Evolutionary conservation across 1,284 basidiomycete species (phyloP), one percentile per base, ranked within the genome.

Genomic region (Grifola frondosa): DNA sequence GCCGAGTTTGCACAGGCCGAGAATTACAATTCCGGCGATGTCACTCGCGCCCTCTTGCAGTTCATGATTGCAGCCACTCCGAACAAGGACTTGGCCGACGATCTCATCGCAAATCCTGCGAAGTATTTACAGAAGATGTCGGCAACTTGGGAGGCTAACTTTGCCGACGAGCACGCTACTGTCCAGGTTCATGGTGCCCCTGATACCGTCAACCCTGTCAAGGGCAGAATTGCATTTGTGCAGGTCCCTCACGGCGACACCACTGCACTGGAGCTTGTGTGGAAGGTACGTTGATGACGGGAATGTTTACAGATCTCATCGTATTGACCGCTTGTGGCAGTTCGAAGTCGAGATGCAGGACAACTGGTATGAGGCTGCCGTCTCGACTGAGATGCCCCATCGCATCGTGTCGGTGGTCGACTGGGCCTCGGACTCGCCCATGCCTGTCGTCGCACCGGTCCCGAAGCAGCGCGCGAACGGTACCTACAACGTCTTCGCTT

Each of bases 331-430:
- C 1, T 12, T 10, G 5, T 49, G 7, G n/a, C 48, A 86, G 81
- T 84, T 88, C 49, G 85, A 88, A 58, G 84, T 89, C n/a, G 87
- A 90, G 71, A 87, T 91, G 88, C 61, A 81, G 58, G 81, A 91
- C 64, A 91, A 89, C 65, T 90, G 87, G 87, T 91, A 91, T 44
- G 86, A 91, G 60, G 75, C 85, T 3, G 72, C 84, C 5, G 78
- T 91, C 23, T 80, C 84, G 4, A 75, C 77, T 1, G 61, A 68
- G 24, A 62, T 73, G 9, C 85, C 87, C 10, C 81, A 88, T 59
- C 74, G 78, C 51, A 84, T 90, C 56, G 68, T 90, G 55, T 85
- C 83, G 19, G 88, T 89, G 30, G 82, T 88, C 42, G 88, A 91
- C 59, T 91, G 88, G 88, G 87, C 84, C 0, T 86, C 85, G 12